Conservation (phyloP, 495 filamentous ascomycete genomes). For the Penicillium soppii region DNA sequence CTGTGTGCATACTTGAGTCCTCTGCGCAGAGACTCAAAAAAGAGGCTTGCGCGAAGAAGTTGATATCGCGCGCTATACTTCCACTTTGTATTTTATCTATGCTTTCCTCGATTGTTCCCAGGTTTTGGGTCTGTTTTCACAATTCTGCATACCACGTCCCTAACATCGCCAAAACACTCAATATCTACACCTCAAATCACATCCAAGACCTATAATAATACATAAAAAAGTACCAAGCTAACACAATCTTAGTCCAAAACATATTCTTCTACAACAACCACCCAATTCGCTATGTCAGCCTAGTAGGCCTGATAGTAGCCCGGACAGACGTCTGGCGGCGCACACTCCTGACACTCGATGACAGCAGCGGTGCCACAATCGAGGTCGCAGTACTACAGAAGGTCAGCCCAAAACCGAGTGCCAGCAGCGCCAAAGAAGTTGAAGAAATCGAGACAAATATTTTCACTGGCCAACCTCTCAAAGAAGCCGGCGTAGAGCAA, state of each 20-base stretch:
- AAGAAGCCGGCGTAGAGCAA: background rate
- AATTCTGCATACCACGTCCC: background rate
- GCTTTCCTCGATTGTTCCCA: background rate
- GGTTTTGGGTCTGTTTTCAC: background rate
- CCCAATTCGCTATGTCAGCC: slow-evolving; percentile 79
- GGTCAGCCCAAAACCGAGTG: slow-evolving; percentile 4
- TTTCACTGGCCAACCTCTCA: slow-evolving; percentile 3
- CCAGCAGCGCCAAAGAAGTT: slow-evolving; percentile 1
- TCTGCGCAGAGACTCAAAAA: background rate
- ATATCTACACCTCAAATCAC: background rate
- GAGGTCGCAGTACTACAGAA: slow-evolving; percentile 49
- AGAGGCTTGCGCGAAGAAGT: background rate
- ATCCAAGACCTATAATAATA: background rate
- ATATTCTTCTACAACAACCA: slow-evolving; percentile 84
- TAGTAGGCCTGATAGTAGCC: slow-evolving; percentile 75
- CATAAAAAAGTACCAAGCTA: background rate
- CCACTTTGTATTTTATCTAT: background rate
- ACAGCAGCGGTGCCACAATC: slow-evolving; percentile 77
- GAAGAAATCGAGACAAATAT: background rate
- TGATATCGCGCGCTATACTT: background rate
- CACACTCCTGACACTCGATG: slow-evolving; percentile 73
- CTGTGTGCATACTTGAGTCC: background rate
- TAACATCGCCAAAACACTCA: too few species aligned
- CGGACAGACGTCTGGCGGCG: slow-evolving; percentile 62
- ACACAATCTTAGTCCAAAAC: slow-evolving; percentile 54